Conservation (phyloP, 805 yeast genomes). For the Suhomyces pyralidae region DNA sequence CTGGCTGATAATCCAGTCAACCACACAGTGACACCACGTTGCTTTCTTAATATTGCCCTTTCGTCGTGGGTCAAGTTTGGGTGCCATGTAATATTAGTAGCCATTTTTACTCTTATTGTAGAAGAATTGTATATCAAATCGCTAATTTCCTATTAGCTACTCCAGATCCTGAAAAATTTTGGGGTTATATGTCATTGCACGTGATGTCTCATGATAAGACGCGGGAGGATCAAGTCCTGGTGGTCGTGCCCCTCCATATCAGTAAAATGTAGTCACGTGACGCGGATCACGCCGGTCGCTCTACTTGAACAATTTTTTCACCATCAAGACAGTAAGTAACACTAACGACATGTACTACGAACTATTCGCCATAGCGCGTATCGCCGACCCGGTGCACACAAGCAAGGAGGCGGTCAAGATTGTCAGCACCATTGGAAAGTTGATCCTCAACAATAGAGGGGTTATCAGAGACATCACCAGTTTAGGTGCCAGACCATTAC, state of each 20-base stretch:
- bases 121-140: background rate
- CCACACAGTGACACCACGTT: constrained; percentile 90
- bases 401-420: constrained; percentile 42
- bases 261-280: background rate
- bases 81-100: constrained; percentile 97
- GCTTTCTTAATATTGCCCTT: constrained; percentile 68
- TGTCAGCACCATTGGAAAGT: constrained; percentile 70
- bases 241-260: background rate
- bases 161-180: background rate
- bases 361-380: constrained; percentile 85
- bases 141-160: background rate
- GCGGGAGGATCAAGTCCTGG: background rate
- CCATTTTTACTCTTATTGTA: constrained; percentile 49
- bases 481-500: constrained; percentile 74
- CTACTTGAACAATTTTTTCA: background rate
- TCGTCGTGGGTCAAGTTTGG: constrained; percentile 81
- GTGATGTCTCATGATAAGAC: constrained; percentile 3
- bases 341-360: constrained; percentile 71
- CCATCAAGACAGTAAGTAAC: background rate
- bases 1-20: constrained; percentile 93
- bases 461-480: constrained; percentile 82
- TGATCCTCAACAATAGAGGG: constrained; percentile 86
- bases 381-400: constrained; percentile 50
- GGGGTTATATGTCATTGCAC: constrained; percentile 4
- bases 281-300: background rate